Conservation (phyloP, 164 flowering plant species). For the Taxillus chinensis region DNA sequence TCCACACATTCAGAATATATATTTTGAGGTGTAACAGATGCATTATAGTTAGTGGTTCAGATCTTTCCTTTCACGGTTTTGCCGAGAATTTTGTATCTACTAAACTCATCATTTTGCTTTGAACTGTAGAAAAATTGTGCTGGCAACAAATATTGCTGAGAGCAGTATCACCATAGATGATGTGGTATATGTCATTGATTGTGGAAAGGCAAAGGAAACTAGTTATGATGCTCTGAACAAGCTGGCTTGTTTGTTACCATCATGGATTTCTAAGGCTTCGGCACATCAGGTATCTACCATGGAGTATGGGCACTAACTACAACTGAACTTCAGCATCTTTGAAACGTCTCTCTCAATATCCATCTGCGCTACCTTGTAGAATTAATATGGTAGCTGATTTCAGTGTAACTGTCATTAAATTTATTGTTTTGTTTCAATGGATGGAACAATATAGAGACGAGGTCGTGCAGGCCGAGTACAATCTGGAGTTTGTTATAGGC, state of each 20-base stretch:
- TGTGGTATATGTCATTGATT: slow-evolving; percentile 88
- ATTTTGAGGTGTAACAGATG: too few species aligned
- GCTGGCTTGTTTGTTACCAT: slow-evolving; percentile 83
- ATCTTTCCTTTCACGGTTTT: too few species aligned
- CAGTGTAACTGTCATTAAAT: background rate
- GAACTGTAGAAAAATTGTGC: slow-evolving; percentile 73
- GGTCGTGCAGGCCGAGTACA: slow-evolving; percentile 99
- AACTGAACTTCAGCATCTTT: too few species aligned
- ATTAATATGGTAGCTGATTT: background rate
- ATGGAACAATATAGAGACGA: slow-evolving; percentile 53
- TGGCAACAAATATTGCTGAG: slow-evolving; percentile 97
- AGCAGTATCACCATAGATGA: slow-evolving; percentile 97
- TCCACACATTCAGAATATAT: too few species aligned
- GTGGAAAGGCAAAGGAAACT: slow-evolving; percentile 97
- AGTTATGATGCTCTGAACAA: slow-evolving; percentile 98
- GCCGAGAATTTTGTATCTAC: background rate
- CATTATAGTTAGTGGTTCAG: too few species aligned
- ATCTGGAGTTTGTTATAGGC: slow-evolving; percentile 83
- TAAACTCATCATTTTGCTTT: slow-evolving; percentile 2
- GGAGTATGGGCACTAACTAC: too few species aligned
- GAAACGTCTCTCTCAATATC: too few species aligned
- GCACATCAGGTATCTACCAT: slow-evolving; percentile 73
- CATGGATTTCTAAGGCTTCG: slow-evolving; percentile 99
- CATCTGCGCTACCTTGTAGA: too few species aligned
- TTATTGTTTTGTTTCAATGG: slow-evolving; percentile 8